Base-by-base conservation (phyloP, 441 rosid genomes). In the California macrophylla region DNA sequence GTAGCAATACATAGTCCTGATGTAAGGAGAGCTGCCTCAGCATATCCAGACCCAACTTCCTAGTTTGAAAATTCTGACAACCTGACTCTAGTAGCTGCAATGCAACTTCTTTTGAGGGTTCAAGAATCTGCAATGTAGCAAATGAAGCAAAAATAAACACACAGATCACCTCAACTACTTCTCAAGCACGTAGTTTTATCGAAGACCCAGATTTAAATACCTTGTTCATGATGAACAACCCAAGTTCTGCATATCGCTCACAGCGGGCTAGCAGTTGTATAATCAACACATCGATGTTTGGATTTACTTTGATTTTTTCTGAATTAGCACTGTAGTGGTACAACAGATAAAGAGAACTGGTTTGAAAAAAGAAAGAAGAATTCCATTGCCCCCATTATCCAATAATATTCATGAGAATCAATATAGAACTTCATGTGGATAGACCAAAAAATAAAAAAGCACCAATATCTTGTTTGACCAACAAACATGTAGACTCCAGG, bases 91-190 rank as follows among this genome's bases (percentile, higher is more conserved):
- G 75, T 67, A 92, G 91, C 76, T 94, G 97, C 79, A 92, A 66
- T 64, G 99, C 98, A 25, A 92, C 99, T 82, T 94, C 96, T 80
- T 88, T 94, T 12, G 99, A 94, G 56, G 96, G 97, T 74, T 92
- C 97, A 28, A 94, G 82, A 81, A 92, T 85, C 99, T 94, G 82
- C 47, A 75, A 30, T 21, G 63, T 32, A 72, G 74, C 32, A 68
- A 26, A n/a, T 65, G 7, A 15, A 45, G 18, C 66, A 63, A 29
- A 29, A 29, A 29, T 29, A 29, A 4, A 29, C 4, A 36, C 42
- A 36, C 42, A 71, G 10, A 30, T 36, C 42, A 0, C 42, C 8
- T 36, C 25, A 32, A 50, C 58, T 50, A 50, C 24, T 50, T 50
- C 58, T 50, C 23, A 50, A 20, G 24, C 58, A 30, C 5, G 34